Conservation (phyloP, 1,284 basidiomycete genomes). For the Flammula alnicola region DNA sequence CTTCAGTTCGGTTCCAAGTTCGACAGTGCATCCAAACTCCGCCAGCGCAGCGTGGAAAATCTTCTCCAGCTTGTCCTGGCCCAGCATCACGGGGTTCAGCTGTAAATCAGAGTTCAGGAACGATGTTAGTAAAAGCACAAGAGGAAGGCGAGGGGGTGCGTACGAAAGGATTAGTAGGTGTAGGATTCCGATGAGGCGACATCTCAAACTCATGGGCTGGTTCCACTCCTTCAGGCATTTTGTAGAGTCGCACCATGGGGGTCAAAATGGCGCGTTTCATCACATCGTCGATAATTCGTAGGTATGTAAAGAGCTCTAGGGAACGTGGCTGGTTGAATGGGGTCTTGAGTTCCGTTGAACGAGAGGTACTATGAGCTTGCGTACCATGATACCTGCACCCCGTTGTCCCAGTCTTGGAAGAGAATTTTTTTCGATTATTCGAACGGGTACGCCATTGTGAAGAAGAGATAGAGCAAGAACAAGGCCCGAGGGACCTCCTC, state of each 20-base stretch:
- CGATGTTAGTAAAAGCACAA: background rate
- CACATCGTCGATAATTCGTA: conserved; percentile 34
- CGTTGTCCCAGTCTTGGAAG: conserved; percentile 37
- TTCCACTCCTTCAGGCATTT: conserved; percentile 31
- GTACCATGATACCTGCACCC: conserved; percentile 44
- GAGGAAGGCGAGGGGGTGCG: conserved; percentile 6
- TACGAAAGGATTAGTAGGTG: conserved; percentile 37
- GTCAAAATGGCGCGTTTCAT: conserved; percentile 31
- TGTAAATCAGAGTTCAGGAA: conserved; percentile 14
- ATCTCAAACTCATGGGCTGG: conserved; percentile 33
- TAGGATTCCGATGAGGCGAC: conserved; percentile 32
- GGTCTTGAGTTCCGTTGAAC: background rate
- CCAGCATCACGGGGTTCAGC: conserved; percentile 37
- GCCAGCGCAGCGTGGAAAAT: conserved; percentile 39
- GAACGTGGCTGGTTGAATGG: conserved; percentile 18
- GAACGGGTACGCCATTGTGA: conserved; percentile 40
- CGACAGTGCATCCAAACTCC: conserved; percentile 36
- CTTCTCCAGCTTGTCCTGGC: conserved; percentile 42
- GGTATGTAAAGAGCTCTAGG: conserved; percentile 24
- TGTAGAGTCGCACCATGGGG: conserved; percentile 34
- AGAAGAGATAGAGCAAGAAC: conserved; percentile 41
- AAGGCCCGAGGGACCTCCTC: conserved; percentile 46
- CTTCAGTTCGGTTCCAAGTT: conserved; percentile 41
- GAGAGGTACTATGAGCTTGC: background rate
- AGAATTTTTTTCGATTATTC: conserved; percentile 43